Base-by-base conservation (phyloP, 73 alveolate species). In the Paramecium caudatum region DNA sequence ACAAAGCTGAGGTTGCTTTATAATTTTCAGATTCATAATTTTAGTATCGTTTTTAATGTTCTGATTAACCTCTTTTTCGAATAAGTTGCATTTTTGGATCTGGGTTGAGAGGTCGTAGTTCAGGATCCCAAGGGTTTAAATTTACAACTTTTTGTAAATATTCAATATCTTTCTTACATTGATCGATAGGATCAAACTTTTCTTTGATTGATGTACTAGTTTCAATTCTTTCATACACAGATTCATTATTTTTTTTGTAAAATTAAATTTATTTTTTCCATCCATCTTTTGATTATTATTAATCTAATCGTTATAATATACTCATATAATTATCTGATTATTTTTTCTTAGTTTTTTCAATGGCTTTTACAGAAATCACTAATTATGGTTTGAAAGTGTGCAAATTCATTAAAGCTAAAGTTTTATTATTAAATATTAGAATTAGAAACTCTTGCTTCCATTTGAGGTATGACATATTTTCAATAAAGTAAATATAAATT, bases 61-160 rank as follows among this genome's bases (percentile, higher is more conserved):
- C 80, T 10, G 80, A 55, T 55, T 55, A 23, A 23, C 80, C 80
- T 55, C 80, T 55, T 55, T 55, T 55, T 55, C 80, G 8, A 55
- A 55, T 21, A 10, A 55, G 30, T 23, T 55, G n/a, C 80, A 55
- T 55, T 55, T 55, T 55, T 27, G 80, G 80, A 55, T 55, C 80
- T 23, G 80, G 80, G 30, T 55, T 55, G 10, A 55, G 13, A 9
- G 80, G 80, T 23, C 80, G 23, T 55, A 55, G 30, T 55, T 55
- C 10, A 27, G 80, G 80, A 55, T 55, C 80, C 80, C 80, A 55
- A 0, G 80, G 80, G 30, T 55, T 55, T 9, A 55, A 55, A 55
- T 55, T 55, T 12, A 55, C 80, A 5, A 55, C 80, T 21, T 55
- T 55, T 55, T 55, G n/a, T 55, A 55, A 21, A 27, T 55, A 25